Evolutionary conservation across 108 stramenopile genomes (phyloP).

Genomic region (Stephanodiscus triporus): DNA sequence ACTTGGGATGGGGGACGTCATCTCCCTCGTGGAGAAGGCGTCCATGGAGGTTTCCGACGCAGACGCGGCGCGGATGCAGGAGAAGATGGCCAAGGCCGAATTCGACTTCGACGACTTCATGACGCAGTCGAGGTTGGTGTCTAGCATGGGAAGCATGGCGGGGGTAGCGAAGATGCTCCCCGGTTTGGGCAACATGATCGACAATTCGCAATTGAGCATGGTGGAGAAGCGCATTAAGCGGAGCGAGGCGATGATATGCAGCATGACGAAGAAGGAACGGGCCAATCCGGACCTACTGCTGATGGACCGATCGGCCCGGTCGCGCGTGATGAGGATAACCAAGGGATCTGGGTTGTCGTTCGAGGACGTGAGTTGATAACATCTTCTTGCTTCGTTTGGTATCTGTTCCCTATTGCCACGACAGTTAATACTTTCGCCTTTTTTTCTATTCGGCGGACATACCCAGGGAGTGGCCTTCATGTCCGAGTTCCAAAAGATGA

Average conservation of each 20-base stretch:
- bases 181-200: constrained; percentile 84
- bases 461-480: constrained; percentile 69
- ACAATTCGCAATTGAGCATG: constrained; percentile 61
- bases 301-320: constrained; percentile 71
- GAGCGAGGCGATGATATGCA: constrained; percentile 88
- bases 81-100: constrained; percentile 87
- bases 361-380: constrained; percentile 48
- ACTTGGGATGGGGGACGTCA: constrained; percentile 97
- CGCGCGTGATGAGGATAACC: constrained; percentile 81
- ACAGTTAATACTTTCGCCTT: neutral
- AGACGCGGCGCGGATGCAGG: constrained; percentile 79
- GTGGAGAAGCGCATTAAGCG: constrained; percentile 80
- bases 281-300: constrained; percentile 87
- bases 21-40: constrained; percentile 95
- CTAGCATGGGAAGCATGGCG: constrained; percentile 89
- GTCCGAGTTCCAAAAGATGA: constrained; percentile 94
- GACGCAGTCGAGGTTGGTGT: constrained; percentile 82
- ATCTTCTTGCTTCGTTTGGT: neutral
- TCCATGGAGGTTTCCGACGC: constrained; percentile 87
- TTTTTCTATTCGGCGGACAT: neutral
- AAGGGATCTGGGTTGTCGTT: constrained; percentile 76
- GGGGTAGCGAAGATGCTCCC: constrained; percentile 96
- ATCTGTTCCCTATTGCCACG: neutral
- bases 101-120: constrained; percentile 96
- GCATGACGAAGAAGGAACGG: constrained; percentile 93